Evolutionary conservation across 129 eudicot species (phyloP).

Genomic region (Daucus carota): DNA sequence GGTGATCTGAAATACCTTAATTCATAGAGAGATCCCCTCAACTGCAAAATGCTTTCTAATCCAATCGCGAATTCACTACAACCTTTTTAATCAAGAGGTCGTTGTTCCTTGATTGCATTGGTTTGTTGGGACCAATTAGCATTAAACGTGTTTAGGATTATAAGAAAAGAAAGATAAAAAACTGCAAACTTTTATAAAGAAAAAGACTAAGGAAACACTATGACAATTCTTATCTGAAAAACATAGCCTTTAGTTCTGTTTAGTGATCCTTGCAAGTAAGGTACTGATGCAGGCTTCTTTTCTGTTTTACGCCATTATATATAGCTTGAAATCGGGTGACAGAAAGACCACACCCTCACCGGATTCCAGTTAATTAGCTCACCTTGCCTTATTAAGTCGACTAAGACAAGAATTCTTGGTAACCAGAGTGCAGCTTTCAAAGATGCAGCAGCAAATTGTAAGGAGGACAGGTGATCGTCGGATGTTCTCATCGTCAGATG

Average conservation of each 20-base stretch:
- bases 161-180: neutral
- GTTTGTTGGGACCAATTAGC: neutral
- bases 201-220: neutral
- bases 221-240: constrained; percentile 14
- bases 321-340: constrained; percentile 25
- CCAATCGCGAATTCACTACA: neutral
- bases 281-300: constrained; percentile 69
- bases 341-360: constrained; percentile 20
- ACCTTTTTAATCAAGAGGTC: neutral
- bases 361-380: neutral
- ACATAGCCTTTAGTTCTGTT: constrained; percentile 34
- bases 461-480: constrained; percentile 38
- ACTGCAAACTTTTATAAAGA: neutral
- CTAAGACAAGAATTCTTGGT: constrained; percentile 13
- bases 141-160: neutral
- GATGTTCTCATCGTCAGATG: constrained; percentile 68
- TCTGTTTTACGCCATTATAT: constrained; percentile 45
- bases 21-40: neutral
- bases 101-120: neutral
- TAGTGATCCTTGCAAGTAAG: constrained; percentile 65
- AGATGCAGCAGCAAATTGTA: constrained; percentile 30
- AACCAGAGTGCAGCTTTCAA: constrained; percentile 24
- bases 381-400: neutral
- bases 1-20: too few relatives aligned
- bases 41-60: neutral